These are phyloP conservation scores for Yamadazyma jaroonii DNA, from an alignment of 1,139 yeast species.

Conservation along the genomic window DNA sequence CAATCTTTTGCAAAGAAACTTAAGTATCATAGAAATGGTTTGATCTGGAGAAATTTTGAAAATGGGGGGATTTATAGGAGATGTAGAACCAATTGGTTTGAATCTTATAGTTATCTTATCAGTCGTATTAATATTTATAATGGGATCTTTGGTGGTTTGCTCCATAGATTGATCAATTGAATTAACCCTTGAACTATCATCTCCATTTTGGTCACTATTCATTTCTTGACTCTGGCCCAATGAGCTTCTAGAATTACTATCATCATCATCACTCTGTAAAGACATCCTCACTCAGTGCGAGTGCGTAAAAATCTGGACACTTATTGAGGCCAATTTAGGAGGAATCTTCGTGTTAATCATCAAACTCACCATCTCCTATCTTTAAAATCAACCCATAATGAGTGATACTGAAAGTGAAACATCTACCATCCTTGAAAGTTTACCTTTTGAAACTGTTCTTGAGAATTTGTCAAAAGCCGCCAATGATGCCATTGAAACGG, in stretches of 20 bases:
- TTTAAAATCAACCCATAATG: neutral
- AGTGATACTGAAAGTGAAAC: conserved; percentile 7
- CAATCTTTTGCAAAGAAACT: conserved; percentile 43
- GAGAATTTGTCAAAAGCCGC: conserved; percentile 32
- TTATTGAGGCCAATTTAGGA: neutral
- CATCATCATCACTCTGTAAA: conserved; percentile 5
- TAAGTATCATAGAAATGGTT: conserved; percentile 39
- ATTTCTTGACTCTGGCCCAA: neutral
- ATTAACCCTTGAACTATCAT: too few species aligned
- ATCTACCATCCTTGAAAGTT: conserved; percentile 20
- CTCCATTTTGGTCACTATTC: neutral
- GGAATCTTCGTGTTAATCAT: too few species aligned
- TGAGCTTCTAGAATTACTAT: neutral
- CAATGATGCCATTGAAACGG: conserved; percentile 36
- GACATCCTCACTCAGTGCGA: conserved; percentile 2
- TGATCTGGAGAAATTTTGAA: conserved; percentile 49
- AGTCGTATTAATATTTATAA: too few species aligned
- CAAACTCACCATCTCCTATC: too few species aligned
- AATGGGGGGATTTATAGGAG: conserved; percentile 45
- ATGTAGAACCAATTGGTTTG: conserved; percentile 59
- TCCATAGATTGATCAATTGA: too few species aligned
- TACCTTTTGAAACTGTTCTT: conserved; percentile 26
- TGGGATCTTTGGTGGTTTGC: too few species aligned
- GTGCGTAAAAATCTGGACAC: neutral
- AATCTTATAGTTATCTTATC: conserved; percentile 45